Percentiles rank a stretch among this genome's conserved stretches.
Conservation (phyloP, 2,329 filamentous ascomycete species). For the Chaetomiaceae sp. region DNA sequence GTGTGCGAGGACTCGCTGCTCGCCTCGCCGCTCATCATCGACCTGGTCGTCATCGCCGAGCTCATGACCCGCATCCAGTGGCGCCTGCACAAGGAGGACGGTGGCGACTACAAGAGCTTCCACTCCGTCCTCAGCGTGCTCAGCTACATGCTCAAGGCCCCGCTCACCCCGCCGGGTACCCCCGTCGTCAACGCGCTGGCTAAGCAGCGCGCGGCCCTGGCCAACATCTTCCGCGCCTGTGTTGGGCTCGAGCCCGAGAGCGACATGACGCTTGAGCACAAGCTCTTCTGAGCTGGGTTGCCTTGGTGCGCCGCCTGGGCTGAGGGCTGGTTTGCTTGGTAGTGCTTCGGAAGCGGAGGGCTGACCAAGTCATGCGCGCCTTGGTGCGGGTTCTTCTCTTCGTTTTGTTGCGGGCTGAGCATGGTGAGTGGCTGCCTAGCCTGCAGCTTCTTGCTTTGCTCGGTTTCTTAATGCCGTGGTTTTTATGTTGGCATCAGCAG, state of each 20-base stretch:
- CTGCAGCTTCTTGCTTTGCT: too few relatives aligned
- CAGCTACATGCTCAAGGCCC: constrained; percentile 98
- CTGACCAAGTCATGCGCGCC: too few relatives aligned
- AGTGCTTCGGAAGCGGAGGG: too few relatives aligned
- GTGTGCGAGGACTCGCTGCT: constrained; percentile 98
- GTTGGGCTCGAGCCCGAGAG: constrained; percentile 95
- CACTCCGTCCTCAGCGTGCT: constrained; percentile 95
- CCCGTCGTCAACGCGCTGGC: constrained; percentile 92
- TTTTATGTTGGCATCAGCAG: too few relatives aligned
- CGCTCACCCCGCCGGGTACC: constrained; percentile 86
- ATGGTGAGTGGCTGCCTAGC: too few relatives aligned
- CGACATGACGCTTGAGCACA: constrained; percentile 99
- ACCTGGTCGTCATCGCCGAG: constrained; percentile 86
- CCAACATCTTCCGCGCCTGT: constrained; percentile 98
- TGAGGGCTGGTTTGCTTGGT: too few relatives aligned
- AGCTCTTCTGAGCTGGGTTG: constrained; percentile 62
- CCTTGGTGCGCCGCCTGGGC: not conserved
- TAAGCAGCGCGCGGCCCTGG: constrained; percentile 90
- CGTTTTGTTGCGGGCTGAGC: too few relatives aligned
- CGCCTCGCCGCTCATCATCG: constrained; percentile 93
- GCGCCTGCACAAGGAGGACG: constrained; percentile 56
- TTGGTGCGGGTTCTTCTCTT: too few relatives aligned
- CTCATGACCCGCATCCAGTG: constrained; percentile 98
- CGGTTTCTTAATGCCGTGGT: too few relatives aligned
- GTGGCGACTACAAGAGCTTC: constrained; percentile 74